phyloP scores from a whole-genome alignment of 768 basidiomycete genomes.

The Lentinula boryana region DNA sequence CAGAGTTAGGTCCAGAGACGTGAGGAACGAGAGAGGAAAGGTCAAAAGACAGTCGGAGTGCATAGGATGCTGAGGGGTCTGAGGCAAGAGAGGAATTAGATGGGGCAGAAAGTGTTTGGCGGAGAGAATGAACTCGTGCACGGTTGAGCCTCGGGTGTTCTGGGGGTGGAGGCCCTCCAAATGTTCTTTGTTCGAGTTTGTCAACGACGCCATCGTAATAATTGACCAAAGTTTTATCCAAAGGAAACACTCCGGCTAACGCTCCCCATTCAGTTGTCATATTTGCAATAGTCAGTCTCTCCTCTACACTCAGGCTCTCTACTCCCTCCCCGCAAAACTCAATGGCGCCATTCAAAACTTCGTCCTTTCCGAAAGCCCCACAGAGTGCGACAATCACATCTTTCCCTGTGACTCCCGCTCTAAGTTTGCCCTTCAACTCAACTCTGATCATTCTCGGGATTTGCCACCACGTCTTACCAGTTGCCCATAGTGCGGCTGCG shows the following conservation, averaged over 20 bases:
- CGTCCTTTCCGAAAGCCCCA: constrained; percentile 92
- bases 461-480: constrained; percentile 99
- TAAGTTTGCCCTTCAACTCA: constrained; percentile 75
- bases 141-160: constrained; percentile 86
- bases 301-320: constrained; percentile 72
- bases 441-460: constrained; percentile 96
- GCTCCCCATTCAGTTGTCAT: constrained; percentile 99
- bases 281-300: constrained; percentile 94
- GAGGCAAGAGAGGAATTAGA: constrained; percentile 38
- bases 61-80: constrained; percentile 74
- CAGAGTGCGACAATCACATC: constrained; percentile 97
- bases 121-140: constrained; percentile 60
- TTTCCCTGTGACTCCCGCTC: constrained; percentile 92
- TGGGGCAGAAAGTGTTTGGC: constrained; percentile 21
- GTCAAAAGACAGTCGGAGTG: constrained; percentile 86
- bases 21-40: constrained; percentile 92
- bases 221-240: constrained; percentile 70
- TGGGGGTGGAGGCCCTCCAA: constrained; percentile 67
- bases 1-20: constrained; percentile 95
- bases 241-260: constrained; percentile 90
- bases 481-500: constrained; percentile 95
- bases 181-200: constrained; percentile 73
- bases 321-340: constrained; percentile 94
- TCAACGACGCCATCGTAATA: constrained; percentile 81
- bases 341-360: constrained; percentile 94